A percentile compares a stretch with the other conserved stretches of the same genome.
phyloP scores from a whole-genome alignment of 164 flowering plant genomes.

The Umbellularia californica region DNA sequence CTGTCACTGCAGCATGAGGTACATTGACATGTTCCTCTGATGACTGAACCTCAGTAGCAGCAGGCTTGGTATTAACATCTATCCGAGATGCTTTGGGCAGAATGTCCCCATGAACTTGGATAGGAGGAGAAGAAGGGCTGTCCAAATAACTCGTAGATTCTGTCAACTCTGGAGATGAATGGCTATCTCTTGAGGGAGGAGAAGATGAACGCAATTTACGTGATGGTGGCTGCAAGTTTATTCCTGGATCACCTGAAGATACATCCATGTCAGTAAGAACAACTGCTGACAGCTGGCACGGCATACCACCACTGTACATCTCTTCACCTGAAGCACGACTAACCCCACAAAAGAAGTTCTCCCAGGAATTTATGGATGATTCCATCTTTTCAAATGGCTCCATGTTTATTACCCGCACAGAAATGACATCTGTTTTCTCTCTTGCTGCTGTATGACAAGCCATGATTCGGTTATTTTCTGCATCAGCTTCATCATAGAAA shows the following conservation, averaged over 20 bases:
- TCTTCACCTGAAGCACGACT: constrained; percentile 30
- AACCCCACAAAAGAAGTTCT: constrained; percentile 33
- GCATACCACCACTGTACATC: constrained; percentile 12
- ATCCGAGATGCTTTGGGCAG: constrained; percentile 33
- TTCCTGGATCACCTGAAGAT: constrained; percentile 35
- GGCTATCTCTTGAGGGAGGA: constrained; percentile 29
- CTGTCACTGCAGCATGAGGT: constrained; percentile 19
- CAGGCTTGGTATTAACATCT: constrained; percentile 46
- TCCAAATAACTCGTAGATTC: constrained; percentile 27
- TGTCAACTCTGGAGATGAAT: constrained; percentile 40
- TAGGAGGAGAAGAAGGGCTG: constrained; percentile 31
- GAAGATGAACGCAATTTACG: constrained; percentile 24
- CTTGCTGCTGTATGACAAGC: constrained; percentile 12
- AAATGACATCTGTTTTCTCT: constrained; percentile 2
- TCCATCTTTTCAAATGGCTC: constrained; percentile 44
- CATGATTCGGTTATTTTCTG: constrained; percentile 17
- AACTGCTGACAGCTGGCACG: constrained; percentile 20
- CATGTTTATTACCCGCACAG: constrained; percentile 3
- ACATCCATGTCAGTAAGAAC: constrained; percentile 20
- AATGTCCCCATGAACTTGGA: constrained; percentile 21
- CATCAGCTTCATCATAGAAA: constrained; percentile 24
- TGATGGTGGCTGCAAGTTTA: constrained; percentile 20
- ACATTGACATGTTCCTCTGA: constrained; percentile 16
- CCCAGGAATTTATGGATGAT: constrained; percentile 31
- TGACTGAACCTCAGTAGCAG: constrained; percentile 23